Percentiles rank a stretch among this genome's conserved stretches.
phyloP scores from a whole-genome alignment of 2,329 filamentous ascomycete genomes.

The Basipetospora chlamydospora region DNA sequence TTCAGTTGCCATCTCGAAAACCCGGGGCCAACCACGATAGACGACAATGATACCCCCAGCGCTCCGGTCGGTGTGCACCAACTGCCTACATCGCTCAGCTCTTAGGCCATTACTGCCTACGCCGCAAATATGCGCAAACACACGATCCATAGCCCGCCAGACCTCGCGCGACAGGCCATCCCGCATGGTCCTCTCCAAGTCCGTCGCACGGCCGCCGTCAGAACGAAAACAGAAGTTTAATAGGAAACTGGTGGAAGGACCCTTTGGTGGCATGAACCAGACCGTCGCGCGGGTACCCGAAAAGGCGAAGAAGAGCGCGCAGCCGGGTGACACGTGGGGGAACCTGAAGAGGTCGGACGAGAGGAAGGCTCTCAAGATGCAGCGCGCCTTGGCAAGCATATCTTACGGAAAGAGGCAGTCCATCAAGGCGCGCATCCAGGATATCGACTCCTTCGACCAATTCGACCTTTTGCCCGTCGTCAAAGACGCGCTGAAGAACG shows the following conservation, averaged over 20 bases:
- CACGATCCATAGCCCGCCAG: background rate
- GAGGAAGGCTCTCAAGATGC: slow-evolving; percentile 85
- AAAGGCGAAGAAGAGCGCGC: background rate
- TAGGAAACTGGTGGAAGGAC: slow-evolving; percentile 27
- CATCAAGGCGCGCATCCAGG: slow-evolving; percentile 41
- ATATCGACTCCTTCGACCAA: slow-evolving; percentile 66
- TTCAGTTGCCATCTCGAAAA: too few species aligned
- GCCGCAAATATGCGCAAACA: slow-evolving; percentile 1
- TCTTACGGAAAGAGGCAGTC: slow-evolving; percentile 52
- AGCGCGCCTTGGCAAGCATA: slow-evolving; percentile 60
- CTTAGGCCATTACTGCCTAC: background rate
- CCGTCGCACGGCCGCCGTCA: slow-evolving; percentile 27
- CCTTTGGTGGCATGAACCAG: slow-evolving; percentile 42
- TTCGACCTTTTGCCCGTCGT: slow-evolving; percentile 62
- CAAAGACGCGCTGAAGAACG: slow-evolving; percentile 53
- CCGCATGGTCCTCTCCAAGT: slow-evolving; percentile 44
- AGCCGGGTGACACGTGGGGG: slow-evolving; percentile 3
- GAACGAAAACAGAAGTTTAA: slow-evolving; percentile 19
- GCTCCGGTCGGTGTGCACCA: slow-evolving; percentile 2
- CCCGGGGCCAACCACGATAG: background rate
- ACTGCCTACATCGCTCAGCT: background rate
- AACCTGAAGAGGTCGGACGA: slow-evolving; percentile 15
- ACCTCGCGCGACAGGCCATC: slow-evolving; percentile 21
- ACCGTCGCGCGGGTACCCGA: slow-evolving; percentile 26
- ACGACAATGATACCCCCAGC: slow-evolving; percentile 3